Conservation (phyloP, 805 yeast genomes). For the Kuraishia molischiana region DNA sequence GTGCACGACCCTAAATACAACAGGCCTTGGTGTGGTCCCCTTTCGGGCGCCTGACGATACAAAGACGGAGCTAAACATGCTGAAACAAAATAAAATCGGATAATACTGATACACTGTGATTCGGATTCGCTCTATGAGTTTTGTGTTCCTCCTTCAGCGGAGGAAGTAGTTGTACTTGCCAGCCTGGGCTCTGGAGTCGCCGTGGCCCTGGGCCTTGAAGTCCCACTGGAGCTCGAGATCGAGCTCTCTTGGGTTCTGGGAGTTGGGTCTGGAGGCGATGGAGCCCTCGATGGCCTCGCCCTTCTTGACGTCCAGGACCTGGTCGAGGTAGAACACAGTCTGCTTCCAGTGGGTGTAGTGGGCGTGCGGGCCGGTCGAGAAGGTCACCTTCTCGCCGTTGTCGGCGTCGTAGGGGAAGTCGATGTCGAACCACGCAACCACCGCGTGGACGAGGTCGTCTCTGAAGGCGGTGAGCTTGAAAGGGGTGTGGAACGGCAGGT, state of each 20-base stretch:
- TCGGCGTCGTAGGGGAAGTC: constrained; percentile 60
- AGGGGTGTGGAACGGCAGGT: constrained; percentile 64
- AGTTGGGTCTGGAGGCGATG: constrained; percentile 70
- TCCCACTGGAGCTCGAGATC: constrained; percentile 69
- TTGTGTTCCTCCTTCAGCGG: no score
- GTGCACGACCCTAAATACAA: no score
- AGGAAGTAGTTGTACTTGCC: constrained; percentile 63
- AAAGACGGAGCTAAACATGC: no score
- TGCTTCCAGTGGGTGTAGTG: constrained; percentile 99
- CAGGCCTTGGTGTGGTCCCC: no score
- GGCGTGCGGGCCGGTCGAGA: constrained; percentile 92
- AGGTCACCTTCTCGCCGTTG: constrained; percentile 48
- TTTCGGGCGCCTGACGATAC: no score
- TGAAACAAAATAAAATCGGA: no score
- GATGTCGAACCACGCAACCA: constrained; percentile 91
- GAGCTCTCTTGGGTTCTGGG: constrained; percentile 75
- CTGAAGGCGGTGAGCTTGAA: constrained; percentile 68
- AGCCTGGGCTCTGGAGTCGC: constrained; percentile 35
- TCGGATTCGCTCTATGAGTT: no score
- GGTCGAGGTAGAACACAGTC: constrained; percentile 83
- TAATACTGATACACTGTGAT: no score
- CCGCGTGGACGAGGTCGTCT: constrained; percentile 78
- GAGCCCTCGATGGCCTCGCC: constrained; percentile 72
- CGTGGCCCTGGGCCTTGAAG: constrained; percentile 27
- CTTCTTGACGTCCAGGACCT: constrained; percentile 63